Base-by-base conservation (phyloP, 169 alveolate species). In the Plasmodium gallinaceum region DNA sequence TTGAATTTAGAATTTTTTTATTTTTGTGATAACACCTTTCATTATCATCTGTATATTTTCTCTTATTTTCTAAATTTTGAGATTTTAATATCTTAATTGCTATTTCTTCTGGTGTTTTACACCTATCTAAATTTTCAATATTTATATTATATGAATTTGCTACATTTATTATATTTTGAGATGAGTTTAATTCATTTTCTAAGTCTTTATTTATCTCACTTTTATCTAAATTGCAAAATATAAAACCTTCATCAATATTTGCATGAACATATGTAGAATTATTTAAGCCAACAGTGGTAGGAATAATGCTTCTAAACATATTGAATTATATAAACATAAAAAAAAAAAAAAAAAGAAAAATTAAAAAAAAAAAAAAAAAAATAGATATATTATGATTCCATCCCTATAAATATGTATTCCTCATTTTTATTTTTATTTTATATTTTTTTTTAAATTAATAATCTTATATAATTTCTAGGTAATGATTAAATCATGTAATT, bases 261-360 rank as follows among this genome's bases (percentile, higher is more conserved):
- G 83, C 91, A 68, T 83, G 91, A 20, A 83, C 83, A 48, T 83
- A 83, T 48, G 66, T 83, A 9, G 85, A 83, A 45, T 83, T 68
- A 62, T 83, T 83, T 46, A 83, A 46, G 5, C 91, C 91, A 45
- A 66, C 85, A 8, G 91, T 83, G 10, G 91, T 54, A 20, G 91
- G 91, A 12, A 80, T 60, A 18, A 80, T 80, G n/a, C 90, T 80
- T 52, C 65, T 80, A 68, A 80, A 80, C 90, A 80, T 80, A 32
- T n/a, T 54, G 32, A 54, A 54, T 54, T n/a, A 54, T 7, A 6
- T 16, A 22, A 16, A 54, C 5, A 14, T 18, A 54, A 54, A 54
- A 54, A 54, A 16, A 54, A 54, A 54, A 54, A 54, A 54, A 54
- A 9, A n/a, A 54, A 54, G 2, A 54, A 54, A n/a, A 48, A 48